phyloP scores from a whole-genome alignment of 306 rosid species.

The Astragalus membranaceus region DNA sequence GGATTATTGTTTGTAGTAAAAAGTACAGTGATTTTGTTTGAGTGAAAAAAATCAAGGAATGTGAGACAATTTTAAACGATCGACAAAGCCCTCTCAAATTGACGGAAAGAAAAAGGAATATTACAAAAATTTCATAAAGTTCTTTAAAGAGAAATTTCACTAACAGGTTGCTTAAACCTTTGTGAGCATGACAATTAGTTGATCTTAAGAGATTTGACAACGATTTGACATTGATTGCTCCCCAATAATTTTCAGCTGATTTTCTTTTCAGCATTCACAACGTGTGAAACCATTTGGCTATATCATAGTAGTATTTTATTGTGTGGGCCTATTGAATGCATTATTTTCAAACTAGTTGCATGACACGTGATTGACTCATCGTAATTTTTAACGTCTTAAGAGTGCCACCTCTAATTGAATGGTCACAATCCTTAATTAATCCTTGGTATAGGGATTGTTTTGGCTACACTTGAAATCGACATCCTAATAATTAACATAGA shows the following conservation, averaged over 20 bases:
- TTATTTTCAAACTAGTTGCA: conserved; percentile 51
- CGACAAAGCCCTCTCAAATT: too few relatives aligned
- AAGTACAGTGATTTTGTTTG: too few relatives aligned
- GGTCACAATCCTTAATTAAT: background rate
- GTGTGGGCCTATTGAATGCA: conserved; percentile 25
- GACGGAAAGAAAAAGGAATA: too few relatives aligned
- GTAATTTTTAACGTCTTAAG: conserved; percentile 26
- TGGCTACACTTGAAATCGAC: background rate
- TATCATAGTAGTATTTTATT: background rate
- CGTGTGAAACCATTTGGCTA: conserved; percentile 37
- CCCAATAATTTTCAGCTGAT: conserved; percentile 34
- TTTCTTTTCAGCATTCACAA: conserved; percentile 23
- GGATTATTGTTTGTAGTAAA: too few relatives aligned
- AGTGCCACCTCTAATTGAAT: conserved; percentile 14
- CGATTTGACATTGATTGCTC: conserved; percentile 57
- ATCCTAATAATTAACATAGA: background rate
- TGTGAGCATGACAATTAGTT: background rate
- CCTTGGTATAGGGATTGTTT: background rate
- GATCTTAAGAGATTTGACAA: conserved; percentile 33
- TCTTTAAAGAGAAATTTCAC: conserved; percentile 4
- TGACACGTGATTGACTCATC: conserved; percentile 46
- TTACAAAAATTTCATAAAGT: background rate
- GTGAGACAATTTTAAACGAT: too few relatives aligned
- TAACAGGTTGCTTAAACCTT: background rate
- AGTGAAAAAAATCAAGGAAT: too few relatives aligned